Evolutionary conservation across 441 rosid species (phyloP).

Genomic region (Gossypium lobatum): DNA sequence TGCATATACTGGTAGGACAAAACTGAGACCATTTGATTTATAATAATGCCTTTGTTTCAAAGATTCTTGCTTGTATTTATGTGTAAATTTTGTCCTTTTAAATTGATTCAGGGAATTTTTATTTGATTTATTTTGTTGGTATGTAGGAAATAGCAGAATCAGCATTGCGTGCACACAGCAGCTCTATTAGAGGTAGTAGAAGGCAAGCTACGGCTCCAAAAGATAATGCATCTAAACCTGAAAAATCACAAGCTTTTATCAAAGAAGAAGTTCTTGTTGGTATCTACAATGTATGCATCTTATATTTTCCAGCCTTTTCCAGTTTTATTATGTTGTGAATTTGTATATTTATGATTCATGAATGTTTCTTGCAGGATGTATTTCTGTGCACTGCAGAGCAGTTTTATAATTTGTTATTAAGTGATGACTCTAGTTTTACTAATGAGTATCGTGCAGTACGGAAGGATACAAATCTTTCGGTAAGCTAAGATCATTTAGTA

Average conservation of each 20-base stretch:
- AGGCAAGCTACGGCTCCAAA: conserved; percentile 36
- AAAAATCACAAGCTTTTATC: conserved; percentile 61
- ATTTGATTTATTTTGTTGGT: conserved; percentile 10
- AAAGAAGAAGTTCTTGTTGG: conserved; percentile 83
- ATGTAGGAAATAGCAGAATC: conserved; percentile 80
- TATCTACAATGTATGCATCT: conserved; percentile 55
- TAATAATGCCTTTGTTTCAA: neutral
- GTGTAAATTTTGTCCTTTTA: neutral
- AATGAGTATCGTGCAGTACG: conserved; percentile 60
- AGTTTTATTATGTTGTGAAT: conserved; percentile 7
- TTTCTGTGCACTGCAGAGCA: conserved; percentile 75
- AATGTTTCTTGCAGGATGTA: conserved; percentile 47
- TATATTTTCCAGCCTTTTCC: conserved; percentile 7
- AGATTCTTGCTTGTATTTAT: neutral
- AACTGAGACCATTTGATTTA: neutral
- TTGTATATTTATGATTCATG: conserved; percentile 13
- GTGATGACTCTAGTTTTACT: conserved; percentile 62
- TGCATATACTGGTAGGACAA: neutral
- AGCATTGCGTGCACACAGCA: conserved; percentile 90
- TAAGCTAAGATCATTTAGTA: conserved; percentile 35
- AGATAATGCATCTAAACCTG: conserved; percentile 43
- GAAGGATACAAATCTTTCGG: conserved; percentile 75
- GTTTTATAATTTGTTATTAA: conserved; percentile 51
- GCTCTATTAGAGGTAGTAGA: conserved; percentile 61
- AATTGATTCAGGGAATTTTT: neutral